phyloP scores from a whole-genome alignment of 2,329 filamentous ascomycete genomes.

The Salinomyces thailandicus region DNA sequence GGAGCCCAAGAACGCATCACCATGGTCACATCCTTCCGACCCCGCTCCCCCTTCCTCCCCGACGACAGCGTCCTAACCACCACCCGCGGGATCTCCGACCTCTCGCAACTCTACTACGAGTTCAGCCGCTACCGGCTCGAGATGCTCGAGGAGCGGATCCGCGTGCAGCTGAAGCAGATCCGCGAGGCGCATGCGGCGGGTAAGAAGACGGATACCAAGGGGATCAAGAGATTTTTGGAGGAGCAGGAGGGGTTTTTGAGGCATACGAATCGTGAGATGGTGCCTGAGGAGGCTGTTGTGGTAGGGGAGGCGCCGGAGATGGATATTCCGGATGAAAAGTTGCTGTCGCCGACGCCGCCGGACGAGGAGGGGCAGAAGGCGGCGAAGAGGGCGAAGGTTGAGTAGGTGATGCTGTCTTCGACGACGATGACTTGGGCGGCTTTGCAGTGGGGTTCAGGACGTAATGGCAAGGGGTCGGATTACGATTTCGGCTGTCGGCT shows the following conservation, averaged over 20 bases:
- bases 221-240: conserved; percentile 27
- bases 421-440: too few species aligned
- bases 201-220: conserved; percentile 25
- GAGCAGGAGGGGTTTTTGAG: conserved; percentile 25
- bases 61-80: conserved; percentile 54
- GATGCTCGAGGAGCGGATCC: conserved; percentile 50
- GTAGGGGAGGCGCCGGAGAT: conserved; percentile 9
- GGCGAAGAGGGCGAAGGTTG: conserved; percentile 3
- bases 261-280: conserved; percentile 26
- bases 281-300: conserved; percentile 10
- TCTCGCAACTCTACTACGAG: conserved; percentile 49
- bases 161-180: conserved; percentile 35
- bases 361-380: background rate
- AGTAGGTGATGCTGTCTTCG: too few species aligned
- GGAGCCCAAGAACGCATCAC: conserved; percentile 52
- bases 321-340: conserved; percentile 8
- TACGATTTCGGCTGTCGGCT: too few species aligned
- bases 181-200: conserved; percentile 25
- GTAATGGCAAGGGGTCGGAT: too few species aligned
- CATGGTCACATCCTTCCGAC: conserved; percentile 57
- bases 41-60: conserved; percentile 41
- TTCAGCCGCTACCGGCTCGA: conserved; percentile 54
- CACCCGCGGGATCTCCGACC: conserved; percentile 48
- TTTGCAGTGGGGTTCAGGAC: too few species aligned
- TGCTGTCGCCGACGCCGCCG: conserved; percentile 1